Percentiles rank a stretch among this genome's conserved stretches.
Evolutionary conservation across 257 asterid genomes (phyloP).

Genomic region (Nicotiana otophora): DNA sequence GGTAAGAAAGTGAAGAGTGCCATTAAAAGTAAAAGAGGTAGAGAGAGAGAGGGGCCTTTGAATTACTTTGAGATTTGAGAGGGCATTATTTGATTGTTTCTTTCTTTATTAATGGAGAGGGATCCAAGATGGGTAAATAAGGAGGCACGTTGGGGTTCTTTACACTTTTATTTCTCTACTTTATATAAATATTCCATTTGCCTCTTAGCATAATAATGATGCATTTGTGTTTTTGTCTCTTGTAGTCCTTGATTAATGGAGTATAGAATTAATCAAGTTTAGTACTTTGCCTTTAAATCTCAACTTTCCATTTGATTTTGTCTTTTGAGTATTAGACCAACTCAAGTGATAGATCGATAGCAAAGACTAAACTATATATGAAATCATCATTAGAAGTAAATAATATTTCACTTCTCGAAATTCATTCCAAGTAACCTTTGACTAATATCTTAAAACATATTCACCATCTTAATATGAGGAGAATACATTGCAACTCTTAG

Average conservation of each 20-base stretch:
- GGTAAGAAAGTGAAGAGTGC: slow-evolving; percentile 51
- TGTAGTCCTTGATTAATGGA: neutral
- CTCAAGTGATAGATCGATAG: too few species aligned
- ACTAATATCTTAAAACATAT: too few species aligned
- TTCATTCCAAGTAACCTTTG: too few species aligned
- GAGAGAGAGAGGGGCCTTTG: slow-evolving; percentile 15
- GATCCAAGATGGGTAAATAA: slow-evolving; percentile 37
- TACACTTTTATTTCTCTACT: neutral
- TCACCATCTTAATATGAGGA: too few species aligned
- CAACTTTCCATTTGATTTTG: too few species aligned
- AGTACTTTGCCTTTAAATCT: too few species aligned
- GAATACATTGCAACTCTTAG: too few species aligned
- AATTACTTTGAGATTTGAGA: neutral
- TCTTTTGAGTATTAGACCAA: too few species aligned
- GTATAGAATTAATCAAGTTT: too few species aligned
- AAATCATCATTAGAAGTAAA: too few species aligned
- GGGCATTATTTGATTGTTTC: slow-evolving; percentile 13
- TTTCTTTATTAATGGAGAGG: slow-evolving; percentile 45
- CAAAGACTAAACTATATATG: too few species aligned
- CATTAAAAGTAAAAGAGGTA: slow-evolving; percentile 45
- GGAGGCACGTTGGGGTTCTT: neutral
- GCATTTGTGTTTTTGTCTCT: neutral
- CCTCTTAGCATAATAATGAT: neutral
- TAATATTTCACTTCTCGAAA: too few species aligned
- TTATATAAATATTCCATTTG: slow-evolving; percentile 8